A percentile compares a stretch with the other conserved stretches of the same genome.
phyloP scores from a whole-genome alignment of 768 basidiomycete species.

The Gymnopilus junonius region DNA sequence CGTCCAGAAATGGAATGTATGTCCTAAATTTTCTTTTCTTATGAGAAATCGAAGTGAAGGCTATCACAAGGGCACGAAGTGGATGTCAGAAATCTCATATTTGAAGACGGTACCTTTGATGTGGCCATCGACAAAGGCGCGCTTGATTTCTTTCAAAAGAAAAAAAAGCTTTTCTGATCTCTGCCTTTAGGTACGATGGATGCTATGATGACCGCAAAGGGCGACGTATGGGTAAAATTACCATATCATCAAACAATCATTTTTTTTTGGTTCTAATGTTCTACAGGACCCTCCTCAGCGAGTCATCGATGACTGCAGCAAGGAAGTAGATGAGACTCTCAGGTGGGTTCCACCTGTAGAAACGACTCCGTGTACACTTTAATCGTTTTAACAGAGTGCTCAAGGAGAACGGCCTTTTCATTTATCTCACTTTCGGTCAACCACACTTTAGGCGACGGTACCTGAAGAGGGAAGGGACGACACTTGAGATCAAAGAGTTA shows the following conservation, averaged over 20 bases:
- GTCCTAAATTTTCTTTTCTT: constrained; percentile 14
- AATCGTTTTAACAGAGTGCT: constrained; percentile 53
- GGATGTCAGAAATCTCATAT: constrained; percentile 75
- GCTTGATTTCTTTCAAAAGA: neutral
- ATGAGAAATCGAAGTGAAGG: neutral
- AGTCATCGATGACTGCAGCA: constrained; percentile 70
- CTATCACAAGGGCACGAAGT: constrained; percentile 72
- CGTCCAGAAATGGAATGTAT: constrained; percentile 77
- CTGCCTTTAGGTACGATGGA: constrained; percentile 71
- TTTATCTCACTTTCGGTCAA: constrained; percentile 89
- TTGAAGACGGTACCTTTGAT: constrained; percentile 68
- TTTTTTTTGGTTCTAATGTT: neutral
- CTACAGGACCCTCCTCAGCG: constrained; percentile 76
- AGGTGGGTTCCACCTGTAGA: constrained; percentile 45
- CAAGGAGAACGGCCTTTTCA: constrained; percentile 60
- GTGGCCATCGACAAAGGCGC: constrained; percentile 83
- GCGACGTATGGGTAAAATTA: constrained; percentile 75
- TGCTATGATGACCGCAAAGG: constrained; percentile 84
- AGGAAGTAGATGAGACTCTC: constrained; percentile 77
- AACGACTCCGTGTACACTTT: neutral
- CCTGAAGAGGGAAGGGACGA: constrained; percentile 58
- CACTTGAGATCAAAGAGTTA: constrained; percentile 67
- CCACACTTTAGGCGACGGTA: constrained; percentile 84
- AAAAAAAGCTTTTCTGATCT: neutral
- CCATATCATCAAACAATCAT: neutral